phyloP scores from a whole-genome alignment of 2,329 filamentous ascomycete species.

The Colletotrichum spaethianum region DNA sequence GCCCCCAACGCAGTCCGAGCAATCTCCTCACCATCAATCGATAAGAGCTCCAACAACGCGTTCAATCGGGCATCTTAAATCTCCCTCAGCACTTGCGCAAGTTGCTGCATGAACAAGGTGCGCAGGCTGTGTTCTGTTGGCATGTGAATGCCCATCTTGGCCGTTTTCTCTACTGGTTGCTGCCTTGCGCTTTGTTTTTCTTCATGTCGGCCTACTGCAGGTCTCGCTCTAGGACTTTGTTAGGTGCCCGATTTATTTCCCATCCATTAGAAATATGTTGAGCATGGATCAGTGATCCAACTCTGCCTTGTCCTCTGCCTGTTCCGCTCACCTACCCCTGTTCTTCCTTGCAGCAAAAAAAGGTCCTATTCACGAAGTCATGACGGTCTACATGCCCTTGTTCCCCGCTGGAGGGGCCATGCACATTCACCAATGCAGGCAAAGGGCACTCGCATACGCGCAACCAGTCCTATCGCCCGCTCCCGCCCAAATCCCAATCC shows the following conservation, averaged over 20 bases:
- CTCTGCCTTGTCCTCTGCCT: conserved; percentile 16
- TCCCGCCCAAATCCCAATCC: conserved; percentile 8
- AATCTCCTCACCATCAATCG: conserved; percentile 28
- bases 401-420: conserved; percentile 24
- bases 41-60: conserved; percentile 27
- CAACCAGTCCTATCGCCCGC: conserved; percentile 13
- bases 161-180: not conserved
- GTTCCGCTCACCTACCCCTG: conserved; percentile 7
- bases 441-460: conserved; percentile 20
- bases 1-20: conserved; percentile 3
- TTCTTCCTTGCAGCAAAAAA: conserved; percentile 25
- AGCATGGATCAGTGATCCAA: conserved; percentile 36
- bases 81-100: conserved; percentile 8
- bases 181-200: not conserved
- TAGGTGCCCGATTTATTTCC: not conserved
- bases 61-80: not conserved
- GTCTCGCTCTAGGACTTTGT: conserved; percentile 5
- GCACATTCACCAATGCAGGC: conserved; percentile 20
- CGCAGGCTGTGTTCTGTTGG: conserved; percentile 16
- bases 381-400: conserved; percentile 32
- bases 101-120: conserved; percentile 28
- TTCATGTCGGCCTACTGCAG: conserved; percentile 5
- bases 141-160: conserved; percentile 25
- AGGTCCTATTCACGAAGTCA: conserved; percentile 30
- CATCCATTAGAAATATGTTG: conserved; percentile 1